Conservation (phyloP, 805 yeast genomes). For the Brettanomyces naardenensis region DNA sequence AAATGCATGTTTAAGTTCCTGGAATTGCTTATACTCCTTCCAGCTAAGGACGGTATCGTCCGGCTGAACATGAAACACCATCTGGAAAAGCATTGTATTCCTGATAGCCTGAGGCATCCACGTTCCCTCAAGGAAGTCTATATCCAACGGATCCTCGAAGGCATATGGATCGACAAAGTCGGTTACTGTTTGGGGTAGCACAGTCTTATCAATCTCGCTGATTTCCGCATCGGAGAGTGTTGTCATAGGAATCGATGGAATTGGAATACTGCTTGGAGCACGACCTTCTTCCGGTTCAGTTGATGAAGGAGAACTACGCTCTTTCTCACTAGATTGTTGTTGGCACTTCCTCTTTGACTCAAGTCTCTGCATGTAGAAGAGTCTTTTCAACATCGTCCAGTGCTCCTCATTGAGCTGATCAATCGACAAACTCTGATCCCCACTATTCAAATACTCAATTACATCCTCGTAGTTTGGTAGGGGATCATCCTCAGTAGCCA, state of each 20-base stretch:
- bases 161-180: slow-evolving; percentile 76
- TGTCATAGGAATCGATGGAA: slow-evolving; percentile 20
- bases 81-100: slow-evolving; percentile 73
- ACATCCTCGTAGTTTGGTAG: slow-evolving; percentile 53
- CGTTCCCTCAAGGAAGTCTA: slow-evolving; percentile 74
- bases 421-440: slow-evolving; percentile 18
- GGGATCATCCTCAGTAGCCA: slow-evolving; percentile 26
- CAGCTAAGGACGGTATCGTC: slow-evolving; percentile 86
- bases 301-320: neutral
- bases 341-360: slow-evolving; percentile 39
- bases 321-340: slow-evolving; percentile 3
- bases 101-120: slow-evolving; percentile 81
- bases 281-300: neutral
- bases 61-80: slow-evolving; percentile 91
- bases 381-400: slow-evolving; percentile 64
- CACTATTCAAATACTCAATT: slow-evolving; percentile 39
- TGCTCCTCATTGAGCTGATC: slow-evolving; percentile 44
- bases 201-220: slow-evolving; percentile 28
- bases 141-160: slow-evolving; percentile 80
- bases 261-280: neutral
- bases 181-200: slow-evolving; percentile 27
- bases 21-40: slow-evolving; percentile 76
- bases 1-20: slow-evolving; percentile 55
- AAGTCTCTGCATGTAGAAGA: slow-evolving; percentile 62
- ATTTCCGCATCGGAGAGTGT: slow-evolving; percentile 36